Percentiles rank a stretch among this genome's conserved stretches.
Conservation (phyloP, 2,329 filamentous ascomycete species). For the Fusarium sp. region DNA sequence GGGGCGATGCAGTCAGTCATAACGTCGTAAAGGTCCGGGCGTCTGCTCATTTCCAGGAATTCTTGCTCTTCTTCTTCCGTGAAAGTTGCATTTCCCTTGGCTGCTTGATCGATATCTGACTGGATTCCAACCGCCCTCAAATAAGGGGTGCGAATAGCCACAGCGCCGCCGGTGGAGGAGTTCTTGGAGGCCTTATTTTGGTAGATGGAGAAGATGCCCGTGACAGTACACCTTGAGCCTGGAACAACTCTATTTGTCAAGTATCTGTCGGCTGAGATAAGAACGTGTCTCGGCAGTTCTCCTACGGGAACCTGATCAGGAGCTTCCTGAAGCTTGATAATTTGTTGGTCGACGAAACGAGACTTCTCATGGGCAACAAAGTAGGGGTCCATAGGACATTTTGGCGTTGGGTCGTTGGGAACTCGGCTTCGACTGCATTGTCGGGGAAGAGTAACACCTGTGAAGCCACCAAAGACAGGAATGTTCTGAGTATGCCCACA, state of each 20-base stretch:
- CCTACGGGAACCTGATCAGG: constrained; percentile 97
- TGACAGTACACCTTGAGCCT: constrained; percentile 92
- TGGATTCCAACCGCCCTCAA: constrained; percentile 92
- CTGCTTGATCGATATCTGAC: constrained; percentile 88
- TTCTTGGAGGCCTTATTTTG: constrained; percentile 89
- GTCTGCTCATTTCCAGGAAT: constrained; percentile 88
- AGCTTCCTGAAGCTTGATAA: constrained; percentile 97
- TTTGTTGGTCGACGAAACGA: constrained; percentile 95
- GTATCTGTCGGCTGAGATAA: constrained; percentile 96
- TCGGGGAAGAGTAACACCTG: constrained; percentile 85
- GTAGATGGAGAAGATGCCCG: constrained; percentile 98
- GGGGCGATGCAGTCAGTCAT: constrained; percentile 95
- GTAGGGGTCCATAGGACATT: constrained; percentile 94
- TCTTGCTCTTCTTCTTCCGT: constrained; percentile 98
- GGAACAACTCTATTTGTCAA: constrained; percentile 95
- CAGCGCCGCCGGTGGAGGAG: constrained; percentile 77
- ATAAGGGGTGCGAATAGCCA: constrained; percentile 96
- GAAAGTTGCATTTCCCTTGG: constrained; percentile 85
- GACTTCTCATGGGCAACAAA: constrained; percentile 95
- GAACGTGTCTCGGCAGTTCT: constrained; percentile 92
- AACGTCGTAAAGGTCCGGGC: constrained; percentile 90
- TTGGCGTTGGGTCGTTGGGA: constrained; percentile 74
- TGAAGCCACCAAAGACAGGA: constrained; percentile 84
- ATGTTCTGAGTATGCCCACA: constrained; percentile 80
- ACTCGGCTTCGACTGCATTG: constrained; percentile 74